Base-by-base conservation (phyloP, 208 protist genomes). In the Leishmania gerbilli region DNA sequence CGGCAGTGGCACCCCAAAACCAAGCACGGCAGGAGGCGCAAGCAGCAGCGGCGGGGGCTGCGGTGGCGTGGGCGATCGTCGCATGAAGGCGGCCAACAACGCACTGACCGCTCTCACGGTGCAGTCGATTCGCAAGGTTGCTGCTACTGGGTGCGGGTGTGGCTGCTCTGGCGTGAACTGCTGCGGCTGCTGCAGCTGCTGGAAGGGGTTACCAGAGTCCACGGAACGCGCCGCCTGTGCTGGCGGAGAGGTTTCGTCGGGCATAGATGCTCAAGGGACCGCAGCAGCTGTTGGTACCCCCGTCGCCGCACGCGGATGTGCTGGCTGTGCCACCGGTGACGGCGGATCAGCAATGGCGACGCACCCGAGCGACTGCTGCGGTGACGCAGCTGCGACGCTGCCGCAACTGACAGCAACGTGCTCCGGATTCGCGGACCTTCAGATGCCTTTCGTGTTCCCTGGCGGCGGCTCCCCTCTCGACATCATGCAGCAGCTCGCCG, bases 81-180 rank as follows among this genome's bases (percentile, higher is more conserved):
- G 67, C 9, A 79, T 53, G 21, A 69, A 49, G 37, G 74, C 75
- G 2, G 80, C 80, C 0, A 56, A 27, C 19, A 74, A 60, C 9
- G 75, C 80, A 37, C 62, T 84, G 8, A 84, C 80, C 4, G 74
- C 75, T 40, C 65, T 84, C 40, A 79, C 80, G 40, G 55, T 84
- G 67, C 71, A 34, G 1, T 79, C 75, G 8, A 79, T 79, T 55
- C 80, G 80, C 13, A 84, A 79, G 67, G 62, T 74, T 64, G 82
- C 82, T 5, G 76, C 74, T 9, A 84, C 37, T 21, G 76, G 81
- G 4, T 84, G 81, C 76, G 81, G 76, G 24, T 84, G 81, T 53
- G 81, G 81, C 1, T 84, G 76, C 71, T 58, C 81, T 4, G 81
- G 76, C 24, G 81, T 80, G 13, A 79, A 76, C 67, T 84, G 74